Percentiles rank a stretch among this genome's conserved stretches.
Conservation (phyloP, 306 rosid species). For the Crotalaria pallida region DNA sequence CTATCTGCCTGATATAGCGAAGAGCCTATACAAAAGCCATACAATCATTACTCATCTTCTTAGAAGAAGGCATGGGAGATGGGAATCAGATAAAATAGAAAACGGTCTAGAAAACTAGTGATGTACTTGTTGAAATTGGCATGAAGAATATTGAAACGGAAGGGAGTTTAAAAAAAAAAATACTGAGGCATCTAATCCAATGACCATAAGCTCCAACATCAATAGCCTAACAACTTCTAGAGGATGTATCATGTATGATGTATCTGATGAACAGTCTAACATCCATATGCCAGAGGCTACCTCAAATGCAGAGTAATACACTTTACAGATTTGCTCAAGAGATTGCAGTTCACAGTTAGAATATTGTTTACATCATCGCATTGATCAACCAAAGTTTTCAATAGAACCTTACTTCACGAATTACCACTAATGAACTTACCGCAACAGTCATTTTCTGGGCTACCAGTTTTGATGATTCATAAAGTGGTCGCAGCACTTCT, state of each 20-base stretch:
- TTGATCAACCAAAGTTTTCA: background rate
- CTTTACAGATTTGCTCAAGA: background rate
- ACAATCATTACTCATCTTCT: background rate
- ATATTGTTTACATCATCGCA: background rate
- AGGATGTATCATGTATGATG: too few species aligned
- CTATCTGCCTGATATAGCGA: conserved; percentile 65
- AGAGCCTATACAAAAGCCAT: conserved; percentile 40
- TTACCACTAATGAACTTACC: conserved; percentile 30
- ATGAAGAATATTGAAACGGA: background rate
- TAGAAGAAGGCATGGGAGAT: background rate
- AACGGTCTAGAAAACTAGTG: background rate
- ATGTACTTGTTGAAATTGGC: background rate
- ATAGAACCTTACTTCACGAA: background rate
- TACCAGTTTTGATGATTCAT: conserved; percentile 65
- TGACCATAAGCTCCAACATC: background rate
- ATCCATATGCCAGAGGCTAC: background rate
- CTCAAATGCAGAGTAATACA: background rate
- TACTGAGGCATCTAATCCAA: background rate
- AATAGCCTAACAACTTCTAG: background rate
- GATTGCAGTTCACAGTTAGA: background rate
- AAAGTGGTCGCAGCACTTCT: conserved; percentile 71
- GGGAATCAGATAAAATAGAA: background rate
- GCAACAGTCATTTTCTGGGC: conserved; percentile 74
- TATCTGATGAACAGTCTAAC: background rate
- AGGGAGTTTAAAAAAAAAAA: background rate